Conservation (phyloP, 768 basidiomycete species). For the Pulveroboletus sp. region DNA sequence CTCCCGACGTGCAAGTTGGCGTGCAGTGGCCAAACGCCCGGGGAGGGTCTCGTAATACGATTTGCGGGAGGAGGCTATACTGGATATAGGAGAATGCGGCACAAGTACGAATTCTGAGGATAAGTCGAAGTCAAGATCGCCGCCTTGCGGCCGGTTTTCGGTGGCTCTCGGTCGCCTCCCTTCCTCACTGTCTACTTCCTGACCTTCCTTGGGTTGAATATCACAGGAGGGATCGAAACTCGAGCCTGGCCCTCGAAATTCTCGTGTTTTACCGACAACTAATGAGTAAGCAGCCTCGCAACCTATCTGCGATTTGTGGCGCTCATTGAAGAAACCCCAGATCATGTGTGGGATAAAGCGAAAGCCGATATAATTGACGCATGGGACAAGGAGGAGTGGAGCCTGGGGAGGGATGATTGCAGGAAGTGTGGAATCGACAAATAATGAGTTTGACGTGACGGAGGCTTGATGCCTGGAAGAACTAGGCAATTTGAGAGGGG, state of each 20-base stretch:
- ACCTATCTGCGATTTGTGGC: conserved; percentile 72
- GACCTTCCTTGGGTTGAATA: conserved; percentile 12
- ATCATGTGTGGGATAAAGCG: conserved; percentile 85
- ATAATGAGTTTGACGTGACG: conserved; percentile 19
- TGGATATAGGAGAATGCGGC: conserved; percentile 52
- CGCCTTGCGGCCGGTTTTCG: conserved; percentile 18
- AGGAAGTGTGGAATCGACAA: conserved; percentile 45
- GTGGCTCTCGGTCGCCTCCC: conserved; percentile 1
- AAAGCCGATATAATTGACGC: conserved; percentile 73
- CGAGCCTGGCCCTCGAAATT: conserved; percentile 40
- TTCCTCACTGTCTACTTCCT: conserved; percentile 5
- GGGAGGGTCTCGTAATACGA: conserved; percentile 74
- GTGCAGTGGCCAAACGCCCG: conserved; percentile 61
- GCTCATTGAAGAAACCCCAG: conserved; percentile 88
- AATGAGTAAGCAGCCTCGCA: conserved; percentile 78
- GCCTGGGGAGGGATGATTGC: conserved; percentile 64
- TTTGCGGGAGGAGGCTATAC: conserved; percentile 63
- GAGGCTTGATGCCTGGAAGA: conserved; percentile 16
- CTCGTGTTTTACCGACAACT: conserved; percentile 57
- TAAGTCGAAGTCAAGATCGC: conserved; percentile 75
- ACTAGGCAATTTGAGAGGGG: conserved; percentile 28
- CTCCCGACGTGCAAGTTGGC: conserved; percentile 67
- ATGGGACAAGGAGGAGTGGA: conserved; percentile 73
- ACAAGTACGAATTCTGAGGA: conserved; percentile 66
- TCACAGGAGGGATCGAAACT: conserved; percentile 16